Conservation (phyloP, 148 eudicot genomes). For the Silene latifolia region DNA sequence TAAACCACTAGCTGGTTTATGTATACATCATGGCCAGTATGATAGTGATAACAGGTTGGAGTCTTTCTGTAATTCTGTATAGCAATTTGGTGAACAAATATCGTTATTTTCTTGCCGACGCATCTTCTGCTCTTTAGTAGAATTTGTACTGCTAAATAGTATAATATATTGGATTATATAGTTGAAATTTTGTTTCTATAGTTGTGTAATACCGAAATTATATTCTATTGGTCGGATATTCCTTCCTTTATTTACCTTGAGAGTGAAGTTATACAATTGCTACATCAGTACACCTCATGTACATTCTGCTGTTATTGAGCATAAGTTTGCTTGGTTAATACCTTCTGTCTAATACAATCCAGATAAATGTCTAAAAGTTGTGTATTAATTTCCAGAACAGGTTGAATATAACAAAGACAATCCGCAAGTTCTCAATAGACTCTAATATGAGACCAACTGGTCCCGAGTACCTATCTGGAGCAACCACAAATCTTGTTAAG, state of each 20-base stretch:
- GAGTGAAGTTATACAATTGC: not conserved
- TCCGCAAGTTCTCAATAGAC: conserved; percentile 84
- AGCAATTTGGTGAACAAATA: not conserved
- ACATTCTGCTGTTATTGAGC: not conserved
- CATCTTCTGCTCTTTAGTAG: not conserved
- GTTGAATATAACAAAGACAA: conserved; percentile 88
- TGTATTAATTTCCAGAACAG: conserved; percentile 74
- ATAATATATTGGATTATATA: not conserved
- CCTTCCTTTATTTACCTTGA: not conserved
- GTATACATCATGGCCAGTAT: conserved; percentile 1
- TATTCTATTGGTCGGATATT: not conserved
- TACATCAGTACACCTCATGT: not conserved
- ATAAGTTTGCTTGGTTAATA: not conserved
- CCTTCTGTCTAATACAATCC: not conserved
- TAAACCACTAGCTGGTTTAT: not conserved
- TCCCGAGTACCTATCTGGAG: conserved; percentile 62
- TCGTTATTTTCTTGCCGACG: not conserved
- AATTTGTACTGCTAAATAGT: not conserved
- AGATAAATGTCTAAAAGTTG: conserved; percentile 31
- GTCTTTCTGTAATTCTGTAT: conserved; percentile 8
- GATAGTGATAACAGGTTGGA: not conserved
- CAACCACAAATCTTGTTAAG: conserved; percentile 44
- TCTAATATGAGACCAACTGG: conserved; percentile 60
- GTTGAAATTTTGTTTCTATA: not conserved
- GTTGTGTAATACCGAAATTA: not conserved